Conservation (phyloP, 208 protist genomes). For the Trypanosoma melophagium region DNA sequence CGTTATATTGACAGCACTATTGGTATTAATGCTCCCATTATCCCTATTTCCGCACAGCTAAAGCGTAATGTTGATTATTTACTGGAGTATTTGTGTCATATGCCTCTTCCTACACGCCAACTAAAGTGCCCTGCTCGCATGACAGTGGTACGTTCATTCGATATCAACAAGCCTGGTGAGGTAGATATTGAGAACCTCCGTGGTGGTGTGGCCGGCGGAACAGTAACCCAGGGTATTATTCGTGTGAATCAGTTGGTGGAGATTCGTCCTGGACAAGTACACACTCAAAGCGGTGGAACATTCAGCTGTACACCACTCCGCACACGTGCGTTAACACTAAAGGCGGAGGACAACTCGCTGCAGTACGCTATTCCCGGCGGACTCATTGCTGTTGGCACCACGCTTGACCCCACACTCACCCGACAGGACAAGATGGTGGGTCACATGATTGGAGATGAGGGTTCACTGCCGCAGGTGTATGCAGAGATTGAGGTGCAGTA, state of each 20-base stretch:
- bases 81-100: conserved; percentile 97
- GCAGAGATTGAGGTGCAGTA: conserved; percentile 97
- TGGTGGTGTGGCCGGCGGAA: conserved; percentile 98
- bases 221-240: conserved; percentile 97
- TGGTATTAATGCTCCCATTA: conserved; percentile 95
- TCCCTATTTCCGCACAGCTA: conserved; percentile 99
- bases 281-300: conserved; percentile 67
- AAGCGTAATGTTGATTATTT: conserved; percentile 99
- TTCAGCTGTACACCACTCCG: conserved; percentile 96
- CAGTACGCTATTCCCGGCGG: conserved; percentile 99
- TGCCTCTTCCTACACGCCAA: conserved; percentile 97
- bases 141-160: conserved; percentile 99
- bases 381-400: conserved; percentile 99
- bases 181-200: conserved; percentile 93
- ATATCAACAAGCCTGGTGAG: conserved; percentile 99
- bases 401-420: conserved; percentile 99
- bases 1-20: conserved; percentile 90
- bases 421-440: conserved; percentile 98
- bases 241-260: conserved; percentile 98
- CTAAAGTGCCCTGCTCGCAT: conserved; percentile 93
- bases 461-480: conserved; percentile 96
- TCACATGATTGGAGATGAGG: conserved; percentile 88
- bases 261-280: conserved; percentile 97
- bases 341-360: conserved; percentile 97
- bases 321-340: conserved; percentile 94